Conservation (phyloP, 73 alveolate species). For the Durusdinium trenchii region DNA sequence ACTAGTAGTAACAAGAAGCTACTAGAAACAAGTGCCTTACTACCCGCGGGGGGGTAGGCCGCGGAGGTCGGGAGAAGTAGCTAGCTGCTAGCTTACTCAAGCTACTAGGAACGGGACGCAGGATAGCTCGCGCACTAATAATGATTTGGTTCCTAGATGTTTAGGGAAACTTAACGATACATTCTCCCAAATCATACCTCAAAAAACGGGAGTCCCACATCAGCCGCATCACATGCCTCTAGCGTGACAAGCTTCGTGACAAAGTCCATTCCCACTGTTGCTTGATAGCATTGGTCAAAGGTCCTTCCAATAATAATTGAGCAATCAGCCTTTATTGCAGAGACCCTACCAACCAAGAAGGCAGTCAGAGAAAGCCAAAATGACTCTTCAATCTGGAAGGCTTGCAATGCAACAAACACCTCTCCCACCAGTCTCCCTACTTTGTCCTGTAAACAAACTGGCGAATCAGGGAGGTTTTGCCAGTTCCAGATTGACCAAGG, state of each 20-base stretch:
- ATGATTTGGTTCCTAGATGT: too few species aligned
- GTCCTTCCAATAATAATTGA: too few species aligned
- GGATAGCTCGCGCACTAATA: too few species aligned
- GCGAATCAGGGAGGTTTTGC: slow-evolving; percentile 80
- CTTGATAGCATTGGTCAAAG: slow-evolving; percentile 60
- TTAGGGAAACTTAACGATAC: background rate
- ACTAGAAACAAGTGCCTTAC: too few species aligned
- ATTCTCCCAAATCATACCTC: background rate
- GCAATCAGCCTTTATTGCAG: too few species aligned
- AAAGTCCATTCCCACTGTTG: slow-evolving; percentile 90
- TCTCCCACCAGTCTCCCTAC: background rate
- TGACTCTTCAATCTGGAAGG: background rate
- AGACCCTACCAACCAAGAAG: background rate
- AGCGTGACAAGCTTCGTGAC: slow-evolving; percentile 55
- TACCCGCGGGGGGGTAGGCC: too few species aligned
- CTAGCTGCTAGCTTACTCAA: too few species aligned
- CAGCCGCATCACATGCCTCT: background rate
- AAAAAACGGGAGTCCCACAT: background rate
- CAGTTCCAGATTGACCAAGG: slow-evolving; percentile 83
- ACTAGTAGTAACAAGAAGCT: too few species aligned
- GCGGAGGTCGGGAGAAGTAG: too few species aligned
- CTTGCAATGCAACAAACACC: too few species aligned
- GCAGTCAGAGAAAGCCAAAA: background rate
- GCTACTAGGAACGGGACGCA: too few species aligned
- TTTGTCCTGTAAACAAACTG: slow-evolving; percentile 76